These are phyloP conservation scores for Pythium biforme DNA, from an alignment of 352 stramenopile genomes.

Conservation along the genomic window DNA sequence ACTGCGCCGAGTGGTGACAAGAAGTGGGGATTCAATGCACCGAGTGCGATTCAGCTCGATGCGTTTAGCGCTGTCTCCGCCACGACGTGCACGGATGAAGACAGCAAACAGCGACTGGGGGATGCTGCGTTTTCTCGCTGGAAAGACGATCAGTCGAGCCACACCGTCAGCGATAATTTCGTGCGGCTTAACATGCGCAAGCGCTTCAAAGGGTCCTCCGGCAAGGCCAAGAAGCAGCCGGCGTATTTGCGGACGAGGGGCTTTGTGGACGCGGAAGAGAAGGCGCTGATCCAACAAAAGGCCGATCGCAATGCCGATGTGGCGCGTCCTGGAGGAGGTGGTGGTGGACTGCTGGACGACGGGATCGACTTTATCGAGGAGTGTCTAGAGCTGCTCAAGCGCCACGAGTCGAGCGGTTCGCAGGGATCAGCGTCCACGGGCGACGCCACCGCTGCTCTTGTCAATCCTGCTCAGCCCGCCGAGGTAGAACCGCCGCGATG, in stretches of 20 bases:
- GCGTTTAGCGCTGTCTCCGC: conserved; percentile 14
- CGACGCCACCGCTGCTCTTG: background rate
- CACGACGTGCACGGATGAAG: background rate
- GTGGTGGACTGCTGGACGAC: conserved; percentile 39
- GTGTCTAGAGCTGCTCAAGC: conserved; percentile 54
- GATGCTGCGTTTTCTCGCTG: conserved; percentile 42
- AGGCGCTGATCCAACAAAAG: conserved; percentile 18
- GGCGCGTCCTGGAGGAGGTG: background rate
- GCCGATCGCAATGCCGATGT: conserved; percentile 28
- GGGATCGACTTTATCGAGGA: conserved; percentile 81
- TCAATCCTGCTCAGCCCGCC: background rate
- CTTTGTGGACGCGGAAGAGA: conserved; percentile 18
- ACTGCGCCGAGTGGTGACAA: too few species aligned
- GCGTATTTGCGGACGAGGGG: conserved; percentile 55
- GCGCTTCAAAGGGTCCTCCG: conserved; percentile 63
- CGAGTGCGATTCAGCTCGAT: conserved; percentile 19
- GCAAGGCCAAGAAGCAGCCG: conserved; percentile 62
- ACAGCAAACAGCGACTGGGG: background rate
- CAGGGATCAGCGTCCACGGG: background rate
- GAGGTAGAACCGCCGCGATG: conserved; percentile 43
- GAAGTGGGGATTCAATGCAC: conserved; percentile 22
- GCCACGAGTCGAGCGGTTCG: background rate
- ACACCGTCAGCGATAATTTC: conserved; percentile 73
- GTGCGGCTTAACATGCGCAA: conserved; percentile 81
- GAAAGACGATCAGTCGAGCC: conserved; percentile 54